Evolutionary conservation across 495 filamentous ascomycete genomes (phyloP).

Genomic region (Penicillium dipodomyicola): DNA sequence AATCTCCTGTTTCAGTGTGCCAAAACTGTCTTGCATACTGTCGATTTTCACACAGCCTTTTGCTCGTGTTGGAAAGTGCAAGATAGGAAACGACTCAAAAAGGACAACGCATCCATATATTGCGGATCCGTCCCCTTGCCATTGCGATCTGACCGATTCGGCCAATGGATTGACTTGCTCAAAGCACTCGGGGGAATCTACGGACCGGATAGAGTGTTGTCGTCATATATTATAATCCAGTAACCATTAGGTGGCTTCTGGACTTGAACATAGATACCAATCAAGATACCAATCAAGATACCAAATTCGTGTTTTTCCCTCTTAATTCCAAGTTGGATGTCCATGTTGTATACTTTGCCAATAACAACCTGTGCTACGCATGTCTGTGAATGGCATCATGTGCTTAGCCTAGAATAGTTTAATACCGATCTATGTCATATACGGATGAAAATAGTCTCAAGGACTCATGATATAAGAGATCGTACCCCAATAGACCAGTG

Average conservation of each 20-base stretch:
- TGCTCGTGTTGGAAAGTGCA: not conserved
- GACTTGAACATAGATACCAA: conserved; percentile 2
- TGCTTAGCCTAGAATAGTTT: not conserved
- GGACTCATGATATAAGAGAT: too few relatives aligned
- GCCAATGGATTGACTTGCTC: not conserved
- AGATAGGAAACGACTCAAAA: not conserved
- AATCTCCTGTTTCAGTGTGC: not conserved
- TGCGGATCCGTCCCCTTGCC: not conserved
- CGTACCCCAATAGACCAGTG: not conserved
- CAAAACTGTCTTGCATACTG: not conserved
- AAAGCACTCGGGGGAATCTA: not conserved
- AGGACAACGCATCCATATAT: not conserved
- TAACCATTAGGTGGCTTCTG: not conserved
- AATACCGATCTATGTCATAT: too few relatives aligned
- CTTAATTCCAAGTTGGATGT: not conserved
- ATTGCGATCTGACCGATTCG: not conserved
- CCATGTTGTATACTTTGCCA: too few relatives aligned
- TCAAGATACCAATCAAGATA: conserved; percentile 7
- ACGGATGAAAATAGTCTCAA: too few relatives aligned
- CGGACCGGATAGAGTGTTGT: not conserved
- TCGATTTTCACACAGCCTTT: not conserved
- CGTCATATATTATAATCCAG: not conserved
- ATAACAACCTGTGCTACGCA: too few relatives aligned
- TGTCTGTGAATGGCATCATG: too few relatives aligned
- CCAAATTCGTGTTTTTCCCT: not conserved